Evolutionary conservation across 805 yeast species (phyloP).

Genomic region (Tetrapisispora nanseiensis): DNA sequence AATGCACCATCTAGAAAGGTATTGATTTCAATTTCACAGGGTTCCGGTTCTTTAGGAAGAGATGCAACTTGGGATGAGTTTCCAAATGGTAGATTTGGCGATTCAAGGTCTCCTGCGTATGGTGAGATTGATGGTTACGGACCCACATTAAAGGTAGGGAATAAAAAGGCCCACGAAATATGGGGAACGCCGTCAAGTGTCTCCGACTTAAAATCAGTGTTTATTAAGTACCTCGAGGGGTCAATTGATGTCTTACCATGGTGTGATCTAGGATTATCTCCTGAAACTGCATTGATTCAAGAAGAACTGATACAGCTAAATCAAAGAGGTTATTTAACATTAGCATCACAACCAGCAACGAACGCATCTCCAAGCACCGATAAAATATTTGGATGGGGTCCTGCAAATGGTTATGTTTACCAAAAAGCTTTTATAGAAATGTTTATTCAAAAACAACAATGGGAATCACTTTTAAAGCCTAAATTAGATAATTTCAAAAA

Average conservation of each 20-base stretch:
- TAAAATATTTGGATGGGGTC: constrained; percentile 96
- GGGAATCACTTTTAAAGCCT: constrained; percentile 50
- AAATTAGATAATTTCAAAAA: constrained; percentile 34
- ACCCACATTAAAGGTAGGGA: constrained; percentile 70
- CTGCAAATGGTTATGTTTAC: constrained; percentile 74
- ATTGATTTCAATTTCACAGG: constrained; percentile 69
- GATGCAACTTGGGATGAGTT: constrained; percentile 97
- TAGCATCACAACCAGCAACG: constrained; percentile 94
- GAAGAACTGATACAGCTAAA: constrained; percentile 80
- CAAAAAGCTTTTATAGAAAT: constrained; percentile 93
- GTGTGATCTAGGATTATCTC: constrained; percentile 75
- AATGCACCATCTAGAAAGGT: constrained; percentile 39
- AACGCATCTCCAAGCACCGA: constrained; percentile 73
- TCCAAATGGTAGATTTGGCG: constrained; percentile 93
- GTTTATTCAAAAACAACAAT: constrained; percentile 61
- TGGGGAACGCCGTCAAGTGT: constrained; percentile 72
- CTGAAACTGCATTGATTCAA: constrained; percentile 89
- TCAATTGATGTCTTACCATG: constrained; percentile 79
- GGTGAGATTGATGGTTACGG: constrained; percentile 99
- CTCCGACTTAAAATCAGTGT: constrained; percentile 54
- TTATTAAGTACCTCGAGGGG: constrained; percentile 63
- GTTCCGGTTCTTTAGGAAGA: constrained; percentile 74
- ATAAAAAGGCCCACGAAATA: constrained; percentile 51
- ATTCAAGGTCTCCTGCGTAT: constrained; percentile 89
- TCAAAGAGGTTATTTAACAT: constrained; percentile 64